Base-by-base conservation (phyloP, 345 rosid genomes). In the Heritiera fomes region DNA sequence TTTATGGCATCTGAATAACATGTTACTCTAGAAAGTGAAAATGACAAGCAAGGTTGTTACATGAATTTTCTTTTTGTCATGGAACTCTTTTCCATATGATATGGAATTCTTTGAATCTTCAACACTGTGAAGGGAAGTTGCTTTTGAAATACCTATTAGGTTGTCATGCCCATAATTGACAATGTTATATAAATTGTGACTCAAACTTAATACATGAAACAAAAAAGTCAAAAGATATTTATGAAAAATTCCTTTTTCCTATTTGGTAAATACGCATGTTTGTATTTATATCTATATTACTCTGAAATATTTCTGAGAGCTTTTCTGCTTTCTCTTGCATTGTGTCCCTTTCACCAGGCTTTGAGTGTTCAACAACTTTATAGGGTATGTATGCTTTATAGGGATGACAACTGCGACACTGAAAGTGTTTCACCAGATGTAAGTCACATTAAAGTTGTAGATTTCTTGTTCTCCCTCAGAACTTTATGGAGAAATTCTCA, bases 321-420 rank as follows among this genome's bases (percentile, higher is more conserved):
- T 18, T 18, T 14, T 53, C 59, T 74, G 12, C 63, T 52, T 52
- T 65, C 20, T 13, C 66, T 66, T 52, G 61, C 78, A 80, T 76
- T 41, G 34, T 49, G 52, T 76, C 47, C 72, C 46, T 76, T 71
- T 73, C 64, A 23, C 75, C 85, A 92, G 99, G 87, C 79, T 75
- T 86, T 96, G 79, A 91, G 93, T 71, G 87, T 87, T 70, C 97
- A 94, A 80, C 99, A 96, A 84, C 87, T 94, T 49, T 89, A 92
- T 78, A 86, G 92, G 81, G 86, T 94, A 73, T 94, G 97, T 81
- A 90, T 93, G 5, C 85, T 94, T 8, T 94, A 85, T 75, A 86
- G 91, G 83, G 91, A 94, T 38, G 96, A 90, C 78, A 85, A 89
- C 78, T 82, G 85, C 58, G 84, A 84, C 30, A 84, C 88, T 73